A percentile compares a stretch with the other conserved stretches of the same genome.
phyloP scores from a whole-genome alignment of 2,329 filamentous ascomycete genomes.

The Iodosphaeria phyllophila region DNA sequence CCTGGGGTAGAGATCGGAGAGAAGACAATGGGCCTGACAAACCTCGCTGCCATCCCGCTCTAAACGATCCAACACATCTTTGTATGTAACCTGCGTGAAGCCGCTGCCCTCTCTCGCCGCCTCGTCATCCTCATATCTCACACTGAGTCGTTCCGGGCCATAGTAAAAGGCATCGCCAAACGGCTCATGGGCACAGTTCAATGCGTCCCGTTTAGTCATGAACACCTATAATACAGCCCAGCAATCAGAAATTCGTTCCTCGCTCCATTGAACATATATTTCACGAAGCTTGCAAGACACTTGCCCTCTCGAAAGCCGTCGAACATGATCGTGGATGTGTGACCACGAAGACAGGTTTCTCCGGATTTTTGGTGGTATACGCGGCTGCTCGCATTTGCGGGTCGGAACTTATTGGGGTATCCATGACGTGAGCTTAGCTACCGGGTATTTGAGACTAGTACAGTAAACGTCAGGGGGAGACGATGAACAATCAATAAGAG shows the following conservation, averaged over 20 bases:
- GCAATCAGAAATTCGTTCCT: conserved; percentile 1
- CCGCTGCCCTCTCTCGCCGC: conserved; percentile 38
- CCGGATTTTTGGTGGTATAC: conserved; percentile 43
- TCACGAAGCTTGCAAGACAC: conserved; percentile 10
- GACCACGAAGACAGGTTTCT: conserved; percentile 73
- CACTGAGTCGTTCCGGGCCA: conserved; percentile 71
- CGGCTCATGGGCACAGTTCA: conserved; percentile 81
- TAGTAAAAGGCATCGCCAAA: conserved; percentile 97
- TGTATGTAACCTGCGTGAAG: conserved; percentile 52
- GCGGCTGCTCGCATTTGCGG: no score
- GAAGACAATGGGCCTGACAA: conserved; percentile 13
- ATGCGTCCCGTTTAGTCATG: conserved; percentile 73
- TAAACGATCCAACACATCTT: conserved; percentile 60
- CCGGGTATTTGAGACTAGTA: no score
- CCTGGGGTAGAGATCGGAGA: conserved; percentile 6
- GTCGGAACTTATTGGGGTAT: no score
- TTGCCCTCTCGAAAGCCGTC: conserved; percentile 87
- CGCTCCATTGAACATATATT: conserved; percentile 1
- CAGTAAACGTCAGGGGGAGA: no score
- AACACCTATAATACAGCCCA: conserved; percentile 47
- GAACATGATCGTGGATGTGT: conserved; percentile 93
- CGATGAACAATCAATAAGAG: no score
- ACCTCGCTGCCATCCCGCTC: conserved; percentile 59
- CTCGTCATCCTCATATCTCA: conserved; percentile 56
- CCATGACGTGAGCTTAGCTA: no score